These are phyloP conservation scores for Sphagnum magellanicum DNA, from an alignment of 228 moss, liverwort and hornwort species.

Conservation along the genomic window DNA sequence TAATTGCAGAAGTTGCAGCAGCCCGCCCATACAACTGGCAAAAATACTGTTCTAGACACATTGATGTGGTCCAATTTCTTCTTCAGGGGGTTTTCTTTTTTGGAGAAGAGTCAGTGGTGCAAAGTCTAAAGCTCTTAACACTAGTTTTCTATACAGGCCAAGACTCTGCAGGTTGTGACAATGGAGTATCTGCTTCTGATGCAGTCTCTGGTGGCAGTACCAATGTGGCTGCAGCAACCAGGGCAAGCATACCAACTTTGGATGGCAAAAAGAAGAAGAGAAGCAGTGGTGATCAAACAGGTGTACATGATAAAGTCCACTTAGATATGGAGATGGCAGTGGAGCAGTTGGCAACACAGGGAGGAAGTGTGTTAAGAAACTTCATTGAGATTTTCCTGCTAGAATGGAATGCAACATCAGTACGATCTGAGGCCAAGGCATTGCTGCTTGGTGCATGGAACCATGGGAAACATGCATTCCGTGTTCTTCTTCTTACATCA, in stretches of 20 bases:
- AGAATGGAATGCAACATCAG: conserved; percentile 96
- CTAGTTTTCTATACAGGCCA: conserved; percentile 60
- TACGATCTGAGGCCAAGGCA: conserved; percentile 82
- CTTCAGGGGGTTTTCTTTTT: conserved; percentile 84
- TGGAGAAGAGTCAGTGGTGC: conserved; percentile 96
- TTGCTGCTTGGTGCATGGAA: conserved; percentile 97
- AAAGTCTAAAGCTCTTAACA: conserved; percentile 88
- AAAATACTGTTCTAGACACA: conserved; percentile 90
- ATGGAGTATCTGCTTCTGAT: conserved; percentile 50
- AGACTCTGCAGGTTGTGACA: conserved; percentile 11
- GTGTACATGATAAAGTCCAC: conserved; percentile 66
- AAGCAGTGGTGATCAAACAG: conserved; percentile 57
- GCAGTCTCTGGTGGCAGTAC: conserved; percentile 16
- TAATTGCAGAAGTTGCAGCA: conserved; percentile 85
- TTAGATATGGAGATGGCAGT: conserved; percentile 96
- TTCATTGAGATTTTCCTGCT: conserved; percentile 92
- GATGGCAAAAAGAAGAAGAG: conserved; percentile 85
- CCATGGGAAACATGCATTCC: conserved; percentile 88
- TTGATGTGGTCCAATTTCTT: conserved; percentile 81
- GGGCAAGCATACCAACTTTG: conserved; percentile 48
- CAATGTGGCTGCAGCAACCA: conserved; percentile 29
- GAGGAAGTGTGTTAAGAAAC: conserved; percentile 70
- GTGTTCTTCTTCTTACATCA: conserved; percentile 65
- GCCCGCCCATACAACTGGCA: conserved; percentile 99
- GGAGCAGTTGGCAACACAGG: conserved; percentile 73